A percentile compares a stretch with the other conserved stretches of the same genome.
phyloP scores from a whole-genome alignment of 768 basidiomycete genomes.

The Mycena rosella region DNA sequence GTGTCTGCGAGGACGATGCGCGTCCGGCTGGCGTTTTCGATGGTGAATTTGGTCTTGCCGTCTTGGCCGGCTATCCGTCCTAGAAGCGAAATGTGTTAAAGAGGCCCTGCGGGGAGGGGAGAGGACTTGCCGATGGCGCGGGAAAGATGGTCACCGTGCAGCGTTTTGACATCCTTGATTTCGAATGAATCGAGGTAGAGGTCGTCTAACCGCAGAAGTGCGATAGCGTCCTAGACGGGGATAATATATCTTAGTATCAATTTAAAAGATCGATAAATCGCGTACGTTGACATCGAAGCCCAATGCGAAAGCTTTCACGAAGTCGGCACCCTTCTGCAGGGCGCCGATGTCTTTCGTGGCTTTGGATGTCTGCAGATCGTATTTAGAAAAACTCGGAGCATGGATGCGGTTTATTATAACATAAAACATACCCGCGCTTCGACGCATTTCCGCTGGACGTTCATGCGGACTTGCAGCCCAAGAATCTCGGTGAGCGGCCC shows the following conservation, averaged over 20 bases:
- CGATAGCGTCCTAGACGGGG: constrained; percentile 87
- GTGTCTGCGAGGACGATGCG: constrained; percentile 99
- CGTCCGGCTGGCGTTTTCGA: constrained; percentile 96
- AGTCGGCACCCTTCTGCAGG: constrained; percentile 97
- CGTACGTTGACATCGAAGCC: constrained; percentile 95
- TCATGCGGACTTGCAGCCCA: constrained; percentile 97
- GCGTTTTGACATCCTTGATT: constrained; percentile 98
- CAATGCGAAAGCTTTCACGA: constrained; percentile 93
- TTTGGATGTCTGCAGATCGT: constrained; percentile 81
- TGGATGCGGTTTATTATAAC: not conserved
- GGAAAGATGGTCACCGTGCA: constrained; percentile 98
- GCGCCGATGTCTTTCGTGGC: constrained; percentile 94
- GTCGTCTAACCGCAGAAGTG: constrained; percentile 94
- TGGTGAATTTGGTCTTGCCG: constrained; percentile 98
- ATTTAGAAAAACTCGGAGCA: constrained; percentile 12
- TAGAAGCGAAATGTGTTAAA: constrained; percentile 44
- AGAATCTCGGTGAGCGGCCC: constrained; percentile 95
- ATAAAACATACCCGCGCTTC: constrained; percentile 86
- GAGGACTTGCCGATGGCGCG: constrained; percentile 85
- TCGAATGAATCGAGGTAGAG: constrained; percentile 99
- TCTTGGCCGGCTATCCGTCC: constrained; percentile 99
- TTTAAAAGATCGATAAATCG: not conserved
- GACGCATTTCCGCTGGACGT: constrained; percentile 87
- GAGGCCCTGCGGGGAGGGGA: not conserved
- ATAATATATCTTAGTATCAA: not conserved